Base-by-base conservation (phyloP, 1,284 basidiomycete species). In the Lignosus rhinocerotis region DNA sequence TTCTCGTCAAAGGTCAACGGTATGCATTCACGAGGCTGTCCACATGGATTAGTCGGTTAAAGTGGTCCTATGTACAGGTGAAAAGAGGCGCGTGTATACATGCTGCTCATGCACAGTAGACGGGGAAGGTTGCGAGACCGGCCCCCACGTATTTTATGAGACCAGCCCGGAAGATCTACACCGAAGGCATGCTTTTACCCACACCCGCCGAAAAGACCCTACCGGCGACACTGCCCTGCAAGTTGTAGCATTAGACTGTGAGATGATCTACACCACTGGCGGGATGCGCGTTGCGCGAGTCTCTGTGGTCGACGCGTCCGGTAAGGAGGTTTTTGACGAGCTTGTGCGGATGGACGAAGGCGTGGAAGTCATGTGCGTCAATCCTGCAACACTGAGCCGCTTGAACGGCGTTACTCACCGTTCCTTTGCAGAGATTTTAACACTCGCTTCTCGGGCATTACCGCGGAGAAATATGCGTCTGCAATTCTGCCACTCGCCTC, bases 251-350 rank as follows among this genome's bases (percentile, higher is more conserved):
- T 75, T 96, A 51, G 94, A 96, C 72, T 96, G 92, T 70, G 95
- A 98, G 72, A 94, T 97, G 91, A 82, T 96, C 30, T 94, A 93
- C 74, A 92, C 93, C 0, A 95, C 94, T 0, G 90, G 89, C 6
- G 95, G 95, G 0, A 85, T 93, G 78, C 85, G 88, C 25, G 84
- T 96, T 7, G 95, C 93, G 4, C 84, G 95, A 6, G 86, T 96
- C 1, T 96, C 94, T 0, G 83, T 95, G 4, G 85, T 97, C 1
- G 89, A 95, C 67, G 86, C 86, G 8, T 72, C 80, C 0, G 94
- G 93, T 0, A 74, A 77, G 19, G 76, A 85, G 54, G 79, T 96
- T 0, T 87, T 95, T 53, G 95, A 98, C 70, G 84, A 96, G 70
- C 74, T 92, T 39, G 85, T 96, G 19, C 80, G 84, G 42, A 91